Evolutionary conservation across 1,284 basidiomycete species (phyloP), one percentile per base, ranked within the genome.

Genomic region (Puccinia novopanici): DNA sequence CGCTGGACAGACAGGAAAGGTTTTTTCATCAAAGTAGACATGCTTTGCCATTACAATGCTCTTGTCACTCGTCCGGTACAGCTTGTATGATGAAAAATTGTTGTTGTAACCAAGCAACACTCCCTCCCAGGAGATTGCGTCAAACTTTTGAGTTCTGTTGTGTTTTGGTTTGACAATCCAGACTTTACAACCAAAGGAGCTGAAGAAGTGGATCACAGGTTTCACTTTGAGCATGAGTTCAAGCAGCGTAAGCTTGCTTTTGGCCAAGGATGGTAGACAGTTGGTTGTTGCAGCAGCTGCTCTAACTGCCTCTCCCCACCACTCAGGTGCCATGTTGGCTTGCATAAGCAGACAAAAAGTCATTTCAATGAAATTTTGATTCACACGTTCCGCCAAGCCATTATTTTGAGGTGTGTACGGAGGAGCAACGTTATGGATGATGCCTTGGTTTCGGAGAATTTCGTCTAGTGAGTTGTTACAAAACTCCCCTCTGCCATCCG

Each of bases 361-460:
- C 34, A 54, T 73, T 13, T 73, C 30, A 27, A 54, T n/a, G 34
- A 57, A 3, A 4, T 50, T 73, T 40, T 54, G 17, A 73, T 73
- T 73, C 2, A 34, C 48, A 12, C 52, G 24, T n/a, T 73, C 71
- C 3, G 71, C 48, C 2, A 57, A 55, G 15, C 71, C 71, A n/a
- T 73, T 73, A 27, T 73, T 19, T 40, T 73, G 45, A 4, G 48
- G 71, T 3, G 48, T 57, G 55, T 75, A 75, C 13, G 72, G 72
- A n/a, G 48, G 70, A 22, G 34, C 52, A 3, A 72, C 50, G 2
- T 2, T 54, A 34, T 72, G 70, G 4, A 34, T 4, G 17, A 72
- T 72, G 17, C 45, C 70, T 3, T 3, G 17, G 4, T 19, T 15
- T 1, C 5, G n/a, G 5, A 72, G 48, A 2, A 22, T 10, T 17